Base-by-base conservation (phyloP, 805 yeast genomes). In the Ogataea trehaloabstinens region DNA sequence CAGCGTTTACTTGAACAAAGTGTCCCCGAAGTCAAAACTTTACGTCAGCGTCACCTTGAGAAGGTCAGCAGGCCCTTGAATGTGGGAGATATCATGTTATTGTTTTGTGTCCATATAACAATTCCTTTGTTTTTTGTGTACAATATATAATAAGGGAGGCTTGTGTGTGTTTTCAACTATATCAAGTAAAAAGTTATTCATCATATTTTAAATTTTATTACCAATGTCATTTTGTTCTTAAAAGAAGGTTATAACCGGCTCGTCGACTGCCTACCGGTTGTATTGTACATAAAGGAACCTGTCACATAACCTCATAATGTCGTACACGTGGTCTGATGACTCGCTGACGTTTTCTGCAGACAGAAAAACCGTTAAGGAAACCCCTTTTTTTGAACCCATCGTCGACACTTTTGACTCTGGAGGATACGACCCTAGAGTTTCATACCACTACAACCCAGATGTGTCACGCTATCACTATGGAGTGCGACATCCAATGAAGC, bases 401-500 rank as follows among this genome's bases (percentile, higher is more conserved):
- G 61, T 66, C 35, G 61, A 65, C 24, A 50, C 69, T 2, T 52
- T 67, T 15, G 58, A 60, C 33, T 62, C 64, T n/a, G 58, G 57
- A 10, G 61, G 60, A 5, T 69, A 71, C 42, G 66, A 66, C 10
- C 80, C 82, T 3, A 66, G 76, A 54, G 96, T 89, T 1, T 86
- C 95, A 6, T 89, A 89, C 64, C 97, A 89, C 61, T 87, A 76
- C 63, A 89, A 89, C 60, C 85, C 89, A 19, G 78, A 82, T 37
- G 95, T 82, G 0, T 73, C 86, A 1, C 75, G 78, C 48, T 90
- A 82, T 62, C 96, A 90, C 55, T 90, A 86, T 61, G 99, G 99
- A 13, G 85, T 86, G 1, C 76, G 80, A 44, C 99, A 91, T 63
- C 99, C 99, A n/a, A 91, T 91, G 99, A 91, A 91, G 61, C 99